A percentile compares a stretch with the other conserved stretches of the same genome.
Evolutionary conservation across 352 stramenopile genomes (phyloP).

Genomic region (Phytopythium sindhum): DNA sequence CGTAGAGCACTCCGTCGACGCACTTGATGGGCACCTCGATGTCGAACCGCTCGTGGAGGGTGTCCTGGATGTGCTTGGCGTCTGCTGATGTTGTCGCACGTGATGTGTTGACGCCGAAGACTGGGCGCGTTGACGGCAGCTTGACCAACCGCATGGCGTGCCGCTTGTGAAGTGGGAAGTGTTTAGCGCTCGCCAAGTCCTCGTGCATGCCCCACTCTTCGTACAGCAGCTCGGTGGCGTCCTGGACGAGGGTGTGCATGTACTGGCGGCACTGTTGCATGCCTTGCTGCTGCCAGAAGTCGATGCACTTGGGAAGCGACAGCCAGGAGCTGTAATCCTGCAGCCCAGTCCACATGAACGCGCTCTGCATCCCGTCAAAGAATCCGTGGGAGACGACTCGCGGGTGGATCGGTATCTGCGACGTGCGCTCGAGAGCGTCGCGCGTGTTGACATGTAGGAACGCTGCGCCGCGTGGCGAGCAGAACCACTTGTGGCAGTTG

Average conservation of each 20-base stretch:
- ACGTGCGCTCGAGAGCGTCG: neutral
- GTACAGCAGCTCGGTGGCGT: constrained; percentile 59
- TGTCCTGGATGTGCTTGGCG: constrained; percentile 91
- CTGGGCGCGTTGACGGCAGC: constrained; percentile 36
- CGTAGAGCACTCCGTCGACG: constrained; percentile 81
- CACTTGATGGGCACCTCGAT: constrained; percentile 95
- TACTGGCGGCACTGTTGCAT: constrained; percentile 43
- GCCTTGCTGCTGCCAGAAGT: constrained; percentile 75
- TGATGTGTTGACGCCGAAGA: constrained; percentile 44
- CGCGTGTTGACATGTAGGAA: constrained; percentile 77
- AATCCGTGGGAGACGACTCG: constrained; percentile 91
- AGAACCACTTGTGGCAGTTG: constrained; percentile 96
- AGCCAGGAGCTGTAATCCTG: constrained; percentile 91
- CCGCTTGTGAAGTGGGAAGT: constrained; percentile 52
- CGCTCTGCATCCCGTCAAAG: constrained; percentile 86
- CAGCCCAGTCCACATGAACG: constrained; percentile 92
- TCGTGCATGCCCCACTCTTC: constrained; percentile 47
- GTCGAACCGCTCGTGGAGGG: constrained; percentile 62
- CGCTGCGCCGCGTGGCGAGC: constrained; percentile 80
- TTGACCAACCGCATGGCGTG: constrained; percentile 76
- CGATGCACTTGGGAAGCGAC: constrained; percentile 75
- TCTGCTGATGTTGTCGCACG: constrained; percentile 64
- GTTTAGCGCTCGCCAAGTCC: constrained; percentile 26
- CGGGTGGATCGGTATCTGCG: constrained; percentile 34
- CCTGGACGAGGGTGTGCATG: constrained; percentile 59